These are phyloP conservation scores for Pyrus hybrid DNA, from an alignment of 331 rosid species.

Conservation along the genomic window DNA sequence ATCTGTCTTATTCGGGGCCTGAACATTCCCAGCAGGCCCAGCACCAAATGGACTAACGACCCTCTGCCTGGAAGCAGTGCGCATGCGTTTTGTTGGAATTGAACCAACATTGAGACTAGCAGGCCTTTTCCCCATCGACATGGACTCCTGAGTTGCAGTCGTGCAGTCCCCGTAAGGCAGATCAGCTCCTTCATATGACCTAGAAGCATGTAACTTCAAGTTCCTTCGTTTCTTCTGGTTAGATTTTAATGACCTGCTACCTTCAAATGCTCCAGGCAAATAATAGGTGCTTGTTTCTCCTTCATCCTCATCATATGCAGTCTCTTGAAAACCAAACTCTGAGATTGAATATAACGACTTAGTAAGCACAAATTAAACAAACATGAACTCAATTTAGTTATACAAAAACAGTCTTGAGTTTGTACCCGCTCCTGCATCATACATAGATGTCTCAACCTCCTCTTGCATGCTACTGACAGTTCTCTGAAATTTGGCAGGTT, in stretches of 20 bases:
- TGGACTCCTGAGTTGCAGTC: conserved; percentile 52
- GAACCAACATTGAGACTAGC: conserved; percentile 67
- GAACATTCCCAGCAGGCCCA: conserved; percentile 45
- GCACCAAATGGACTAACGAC: conserved; percentile 63
- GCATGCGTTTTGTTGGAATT: conserved; percentile 76
- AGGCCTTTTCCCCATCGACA: conserved; percentile 63
- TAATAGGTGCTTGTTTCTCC: conserved; percentile 62
- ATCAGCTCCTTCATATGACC: conserved; percentile 59
- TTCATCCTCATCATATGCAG: conserved; percentile 76
- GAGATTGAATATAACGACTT: conserved; percentile 11
- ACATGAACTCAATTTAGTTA: neutral
- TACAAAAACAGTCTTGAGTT: conserved; percentile 9
- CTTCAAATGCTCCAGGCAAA: conserved; percentile 57
- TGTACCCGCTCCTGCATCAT: conserved; percentile 74
- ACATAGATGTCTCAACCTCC: conserved; percentile 78
- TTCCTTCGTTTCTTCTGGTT: conserved; percentile 52
- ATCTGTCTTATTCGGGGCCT: conserved; percentile 71
- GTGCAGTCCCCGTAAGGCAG: conserved; percentile 51
- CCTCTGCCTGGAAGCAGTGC: conserved; percentile 92
- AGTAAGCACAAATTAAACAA: conserved; percentile 15
- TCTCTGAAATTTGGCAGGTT: conserved; percentile 49
- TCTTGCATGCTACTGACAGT: conserved; percentile 66
- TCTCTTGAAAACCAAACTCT: conserved; percentile 57
- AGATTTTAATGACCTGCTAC: conserved; percentile 45
- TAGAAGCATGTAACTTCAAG: conserved; percentile 38